phyloP scores from a whole-genome alignment of 164 flowering plant species.

The Nymphaea thermarum region DNA sequence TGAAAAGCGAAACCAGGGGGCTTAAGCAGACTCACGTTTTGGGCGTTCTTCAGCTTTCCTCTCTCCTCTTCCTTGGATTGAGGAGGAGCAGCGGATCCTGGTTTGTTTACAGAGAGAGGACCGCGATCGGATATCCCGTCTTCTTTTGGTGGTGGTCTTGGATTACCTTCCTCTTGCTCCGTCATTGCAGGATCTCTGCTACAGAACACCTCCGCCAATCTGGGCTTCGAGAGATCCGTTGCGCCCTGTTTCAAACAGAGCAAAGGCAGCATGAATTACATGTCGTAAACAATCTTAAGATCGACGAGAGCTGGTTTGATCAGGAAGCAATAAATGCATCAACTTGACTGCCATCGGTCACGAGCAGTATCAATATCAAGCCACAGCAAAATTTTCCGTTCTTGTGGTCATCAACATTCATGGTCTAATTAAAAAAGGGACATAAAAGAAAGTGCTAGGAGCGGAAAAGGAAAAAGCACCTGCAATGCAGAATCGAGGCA shows the following conservation, averaged over 20 bases:
- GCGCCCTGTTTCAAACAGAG: slow-evolving; percentile 49
- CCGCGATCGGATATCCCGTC: neutral
- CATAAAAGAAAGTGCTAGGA: neutral
- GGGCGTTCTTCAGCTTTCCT: slow-evolving; percentile 57
- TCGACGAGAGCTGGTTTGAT: neutral
- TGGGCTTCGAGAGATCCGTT: slow-evolving; percentile 53
- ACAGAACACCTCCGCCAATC: slow-evolving; percentile 35
- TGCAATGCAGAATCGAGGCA: slow-evolving; percentile 64
- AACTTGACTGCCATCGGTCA: too few species aligned
- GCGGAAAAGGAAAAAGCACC: slow-evolving; percentile 17
- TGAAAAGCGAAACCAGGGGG: too few species aligned
- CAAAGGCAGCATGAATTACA: too few species aligned
- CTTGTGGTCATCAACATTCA: neutral
- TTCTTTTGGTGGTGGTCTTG: slow-evolving; percentile 7
- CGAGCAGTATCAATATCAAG: neutral
- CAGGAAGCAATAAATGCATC: neutral
- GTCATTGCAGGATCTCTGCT: slow-evolving; percentile 23
- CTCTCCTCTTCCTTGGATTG: neutral
- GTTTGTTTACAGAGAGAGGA: neutral
- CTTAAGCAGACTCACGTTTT: slow-evolving; percentile 35
- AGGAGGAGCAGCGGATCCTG: neutral
- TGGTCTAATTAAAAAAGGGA: neutral
- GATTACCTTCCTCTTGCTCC: slow-evolving; percentile 14
- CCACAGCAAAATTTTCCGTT: neutral
- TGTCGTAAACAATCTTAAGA: too few species aligned